These are phyloP conservation scores for Kodamaea kaohsiungensis DNA, from an alignment of 805 yeast species.

Conservation along the genomic window DNA sequence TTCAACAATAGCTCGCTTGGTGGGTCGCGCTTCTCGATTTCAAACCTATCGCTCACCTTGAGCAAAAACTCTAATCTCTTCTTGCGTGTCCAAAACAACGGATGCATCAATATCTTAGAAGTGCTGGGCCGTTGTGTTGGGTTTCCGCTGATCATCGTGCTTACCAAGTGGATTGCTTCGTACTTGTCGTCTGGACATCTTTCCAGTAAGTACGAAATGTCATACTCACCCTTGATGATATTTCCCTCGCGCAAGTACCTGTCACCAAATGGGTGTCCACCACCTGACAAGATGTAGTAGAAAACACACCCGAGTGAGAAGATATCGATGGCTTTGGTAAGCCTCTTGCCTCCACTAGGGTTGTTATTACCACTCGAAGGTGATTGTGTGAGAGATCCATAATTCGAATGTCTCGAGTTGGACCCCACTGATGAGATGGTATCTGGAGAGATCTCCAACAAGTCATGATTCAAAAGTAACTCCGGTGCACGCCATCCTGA, in stretches of 20 bases:
- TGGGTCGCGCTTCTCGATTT: constrained; percentile 78
- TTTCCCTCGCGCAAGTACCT: constrained; percentile 85
- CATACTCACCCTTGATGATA: constrained; percentile 67
- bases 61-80: constrained; percentile 81
- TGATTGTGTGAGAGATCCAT: neutral
- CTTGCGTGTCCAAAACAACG: constrained; percentile 78
- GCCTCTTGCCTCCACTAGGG: constrained; percentile 44
- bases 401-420: constrained; percentile 16
- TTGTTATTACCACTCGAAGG: constrained; percentile 8
- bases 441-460: constrained; percentile 40
- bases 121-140: constrained; percentile 78
- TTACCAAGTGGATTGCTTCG: constrained; percentile 75
- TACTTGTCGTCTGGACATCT: constrained; percentile 43
- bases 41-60: constrained; percentile 89
- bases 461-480: constrained; percentile 47
- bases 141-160: constrained; percentile 66
- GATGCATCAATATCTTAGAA: constrained; percentile 68
- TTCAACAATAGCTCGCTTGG: constrained; percentile 58
- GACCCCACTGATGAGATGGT: constrained; percentile 31
- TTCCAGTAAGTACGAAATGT: constrained; percentile 47
- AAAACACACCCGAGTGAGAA: constrained; percentile 95
- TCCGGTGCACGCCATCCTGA: constrained; percentile 99
- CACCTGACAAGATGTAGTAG: constrained; percentile 78
- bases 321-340: constrained; percentile 89
- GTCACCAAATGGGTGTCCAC: constrained; percentile 95